Percentiles rank a stretch among this genome's conserved stretches.
Conservation (phyloP, 352 stramenopile species). For the Globisporangium paddicum region DNA sequence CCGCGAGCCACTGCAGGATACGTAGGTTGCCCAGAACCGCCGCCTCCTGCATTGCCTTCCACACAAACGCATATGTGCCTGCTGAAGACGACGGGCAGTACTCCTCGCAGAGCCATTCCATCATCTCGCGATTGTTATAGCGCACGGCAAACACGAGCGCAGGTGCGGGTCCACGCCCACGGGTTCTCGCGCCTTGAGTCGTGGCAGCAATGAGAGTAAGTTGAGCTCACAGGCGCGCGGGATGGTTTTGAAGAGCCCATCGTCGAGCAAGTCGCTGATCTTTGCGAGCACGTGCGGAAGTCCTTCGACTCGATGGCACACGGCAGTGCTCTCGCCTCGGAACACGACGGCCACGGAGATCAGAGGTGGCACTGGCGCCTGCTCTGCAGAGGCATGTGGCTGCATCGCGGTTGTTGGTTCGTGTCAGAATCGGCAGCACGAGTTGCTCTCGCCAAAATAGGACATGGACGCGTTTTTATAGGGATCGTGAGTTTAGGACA, state of each 20-base stretch:
- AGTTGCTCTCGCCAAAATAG: no score
- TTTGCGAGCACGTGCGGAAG: not conserved
- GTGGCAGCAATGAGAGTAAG: not conserved
- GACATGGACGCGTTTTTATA: no score
- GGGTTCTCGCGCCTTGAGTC: not conserved
- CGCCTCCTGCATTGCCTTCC: not conserved
- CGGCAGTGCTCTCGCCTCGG: not conserved
- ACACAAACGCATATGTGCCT: not conserved
- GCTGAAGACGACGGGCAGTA: not conserved
- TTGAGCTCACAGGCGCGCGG: not conserved
- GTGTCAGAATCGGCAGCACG: no score
- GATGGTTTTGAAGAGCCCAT: not conserved
- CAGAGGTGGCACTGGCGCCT: not conserved
- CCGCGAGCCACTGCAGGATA: not conserved
- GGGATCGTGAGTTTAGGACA: no score
- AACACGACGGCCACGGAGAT: not conserved
- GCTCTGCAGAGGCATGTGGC: not conserved
- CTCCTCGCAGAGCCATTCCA: constrained; percentile 1
- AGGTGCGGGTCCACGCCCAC: not conserved
- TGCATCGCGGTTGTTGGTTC: not conserved
- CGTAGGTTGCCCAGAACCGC: not conserved
- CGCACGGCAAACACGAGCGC: not conserved
- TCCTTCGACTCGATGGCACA: not conserved
- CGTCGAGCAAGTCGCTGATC: not conserved
- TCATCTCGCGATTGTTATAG: not conserved